Conservation (phyloP, 2,329 filamentous ascomycete genomes). For the Diaporthe eres region DNA sequence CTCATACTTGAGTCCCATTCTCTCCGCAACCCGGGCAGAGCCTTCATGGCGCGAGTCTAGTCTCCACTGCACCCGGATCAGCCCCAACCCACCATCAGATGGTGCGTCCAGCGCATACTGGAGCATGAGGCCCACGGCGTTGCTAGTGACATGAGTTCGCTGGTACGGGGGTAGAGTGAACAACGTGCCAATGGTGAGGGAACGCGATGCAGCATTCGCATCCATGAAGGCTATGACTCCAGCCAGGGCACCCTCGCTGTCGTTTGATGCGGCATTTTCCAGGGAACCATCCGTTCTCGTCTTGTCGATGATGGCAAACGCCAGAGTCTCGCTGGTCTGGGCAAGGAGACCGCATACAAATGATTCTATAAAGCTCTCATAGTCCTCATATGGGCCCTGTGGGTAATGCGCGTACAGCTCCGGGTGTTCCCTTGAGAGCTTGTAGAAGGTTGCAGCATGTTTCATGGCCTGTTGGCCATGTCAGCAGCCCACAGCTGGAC, state of each 20-base stretch:
- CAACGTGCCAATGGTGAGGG: not conserved
- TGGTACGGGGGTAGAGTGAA: constrained; percentile 45
- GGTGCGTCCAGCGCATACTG: constrained; percentile 46
- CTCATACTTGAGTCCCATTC: constrained; percentile 52
- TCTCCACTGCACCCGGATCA: constrained; percentile 53
- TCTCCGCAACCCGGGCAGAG: constrained; percentile 48
- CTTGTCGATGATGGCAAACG: not conserved
- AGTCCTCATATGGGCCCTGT: not conserved
- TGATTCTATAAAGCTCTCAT: not conserved
- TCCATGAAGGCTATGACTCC: not conserved
- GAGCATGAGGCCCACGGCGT: constrained; percentile 52
- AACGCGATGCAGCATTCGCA: not conserved
- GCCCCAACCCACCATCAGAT: constrained; percentile 44
- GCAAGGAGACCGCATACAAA: not conserved
- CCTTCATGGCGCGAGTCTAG: constrained; percentile 44
- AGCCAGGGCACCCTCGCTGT: not conserved
- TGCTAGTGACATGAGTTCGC: constrained; percentile 52
- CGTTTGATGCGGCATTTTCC: not conserved
- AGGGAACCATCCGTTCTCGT: not conserved
- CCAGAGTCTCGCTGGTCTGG: not conserved
- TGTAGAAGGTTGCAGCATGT: not conserved
- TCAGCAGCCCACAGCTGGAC: not conserved
- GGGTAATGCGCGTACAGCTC: not conserved
- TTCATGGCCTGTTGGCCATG: not conserved
- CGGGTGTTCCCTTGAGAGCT: not conserved